Evolutionary conservation across 805 yeast genomes (phyloP).

Genomic region (Cyberlindnera americana): DNA sequence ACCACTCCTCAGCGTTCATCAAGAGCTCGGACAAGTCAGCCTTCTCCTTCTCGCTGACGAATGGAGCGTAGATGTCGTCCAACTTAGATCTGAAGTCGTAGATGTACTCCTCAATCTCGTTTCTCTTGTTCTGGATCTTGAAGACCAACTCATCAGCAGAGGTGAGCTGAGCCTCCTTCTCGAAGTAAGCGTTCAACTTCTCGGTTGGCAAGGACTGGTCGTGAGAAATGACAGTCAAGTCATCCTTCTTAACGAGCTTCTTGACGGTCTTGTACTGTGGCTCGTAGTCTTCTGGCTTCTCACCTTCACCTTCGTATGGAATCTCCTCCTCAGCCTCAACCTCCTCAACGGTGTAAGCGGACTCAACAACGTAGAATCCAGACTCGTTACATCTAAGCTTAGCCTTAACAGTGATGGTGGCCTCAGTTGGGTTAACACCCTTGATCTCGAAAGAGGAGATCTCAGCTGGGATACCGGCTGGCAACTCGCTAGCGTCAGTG

Average conservation of each 20-base stretch:
- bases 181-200: conserved; percentile 59
- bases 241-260: conserved; percentile 90
- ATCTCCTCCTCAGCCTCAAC: conserved; percentile 83
- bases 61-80: conserved; percentile 84
- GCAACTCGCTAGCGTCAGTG: conserved; percentile 70
- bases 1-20: conserved; percentile 93
- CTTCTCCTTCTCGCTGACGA: conserved; percentile 92
- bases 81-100: conserved; percentile 96
- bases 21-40: conserved; percentile 67
- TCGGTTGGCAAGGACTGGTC: conserved; percentile 60
- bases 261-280: conserved; percentile 88
- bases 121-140: conserved; percentile 98
- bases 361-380: conserved; percentile 89
- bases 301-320: conserved; percentile 58
- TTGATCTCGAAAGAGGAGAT: conserved; percentile 83
- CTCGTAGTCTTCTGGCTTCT: conserved; percentile 79
- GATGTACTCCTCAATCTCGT: conserved; percentile 97
- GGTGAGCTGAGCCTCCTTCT: conserved; percentile 79
- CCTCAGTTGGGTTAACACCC: conserved; percentile 81
- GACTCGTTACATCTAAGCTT: conserved; percentile 97
- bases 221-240: conserved; percentile 55
- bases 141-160: conserved; percentile 94
- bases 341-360: conserved; percentile 94
- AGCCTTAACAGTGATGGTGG: conserved; percentile 78
- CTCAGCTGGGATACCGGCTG: conserved; percentile 57